A percentile compares a stretch with the other conserved stretches of the same genome.
Evolutionary conservation across 2,329 filamentous ascomycete genomes (phyloP).

Genomic region (Ploettnerulaceae sp.): DNA sequence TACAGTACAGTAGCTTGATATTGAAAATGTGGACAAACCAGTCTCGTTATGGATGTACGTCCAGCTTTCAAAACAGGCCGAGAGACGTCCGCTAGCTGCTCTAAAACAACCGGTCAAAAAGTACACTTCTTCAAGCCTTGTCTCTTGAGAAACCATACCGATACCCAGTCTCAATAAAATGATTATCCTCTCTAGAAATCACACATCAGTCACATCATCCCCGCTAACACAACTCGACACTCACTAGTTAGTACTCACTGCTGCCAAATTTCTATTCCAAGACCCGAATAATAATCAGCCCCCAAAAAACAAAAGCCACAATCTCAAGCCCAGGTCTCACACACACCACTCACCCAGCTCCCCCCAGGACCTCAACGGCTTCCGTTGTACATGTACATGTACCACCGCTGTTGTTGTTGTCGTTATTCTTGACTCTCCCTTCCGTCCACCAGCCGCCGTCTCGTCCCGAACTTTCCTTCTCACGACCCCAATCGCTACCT

Average conservation of each 20-base stretch:
- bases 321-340: neutral
- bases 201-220: neutral
- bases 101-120: slow-evolving; percentile 20
- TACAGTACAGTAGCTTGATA: neutral
- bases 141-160: slow-evolving; percentile 17
- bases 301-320: slow-evolving; percentile 2
- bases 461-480: neutral
- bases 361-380: slow-evolving; percentile 11
- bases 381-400: neutral
- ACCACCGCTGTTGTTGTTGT: no score
- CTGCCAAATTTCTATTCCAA: slow-evolving; percentile 20
- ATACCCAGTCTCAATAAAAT: slow-evolving; percentile 36
- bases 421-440: neutral
- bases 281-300: slow-evolving; percentile 2
- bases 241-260: slow-evolving; percentile 11
- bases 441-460: neutral
- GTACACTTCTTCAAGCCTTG: neutral
- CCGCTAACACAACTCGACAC: neutral
- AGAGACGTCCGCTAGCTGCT: slow-evolving; percentile 25
- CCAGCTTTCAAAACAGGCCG: slow-evolving; percentile 31
- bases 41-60: slow-evolving; percentile 37
- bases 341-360: slow-evolving; percentile 11
- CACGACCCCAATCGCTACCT: neutral
- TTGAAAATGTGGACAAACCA: slow-evolving; percentile 30
- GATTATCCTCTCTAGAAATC: slow-evolving; percentile 32